Conservation (phyloP, 495 filamentous ascomycete genomes). For the Penicillium parvum region DNA sequence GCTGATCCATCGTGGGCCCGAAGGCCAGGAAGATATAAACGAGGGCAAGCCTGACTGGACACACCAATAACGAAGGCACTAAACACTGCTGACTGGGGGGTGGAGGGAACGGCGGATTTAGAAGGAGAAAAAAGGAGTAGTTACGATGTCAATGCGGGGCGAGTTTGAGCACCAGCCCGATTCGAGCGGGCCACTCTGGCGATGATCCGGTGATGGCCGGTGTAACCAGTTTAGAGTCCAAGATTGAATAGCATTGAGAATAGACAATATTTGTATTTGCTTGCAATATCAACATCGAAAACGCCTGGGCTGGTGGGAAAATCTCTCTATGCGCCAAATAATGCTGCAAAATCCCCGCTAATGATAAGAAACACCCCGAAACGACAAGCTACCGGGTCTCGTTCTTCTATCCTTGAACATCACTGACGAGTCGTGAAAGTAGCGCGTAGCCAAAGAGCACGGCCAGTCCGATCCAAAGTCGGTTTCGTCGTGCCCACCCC, state of each 20-base stretch:
- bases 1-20: conserved; percentile 29
- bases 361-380: conserved; percentile 3
- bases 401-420: conserved; percentile 38
- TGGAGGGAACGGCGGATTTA: conserved; percentile 15
- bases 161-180: conserved; percentile 20
- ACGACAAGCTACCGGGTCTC: conserved; percentile 1
- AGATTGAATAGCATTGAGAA: neutral
- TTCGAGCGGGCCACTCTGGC: conserved; percentile 12
- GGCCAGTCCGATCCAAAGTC: conserved; percentile 61
- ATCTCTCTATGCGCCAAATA: conserved; percentile 17
- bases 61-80: conserved; percentile 15
- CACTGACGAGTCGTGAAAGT: conserved; percentile 65
- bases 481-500: conserved; percentile 75
- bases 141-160: conserved; percentile 20
- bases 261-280: too few species aligned
- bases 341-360: conserved; percentile 18
- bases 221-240: conserved; percentile 16
- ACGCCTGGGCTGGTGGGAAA: too few species aligned
- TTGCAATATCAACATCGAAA: neutral
- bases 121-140: conserved; percentile 23
- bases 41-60: too few species aligned
- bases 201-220: conserved; percentile 19
- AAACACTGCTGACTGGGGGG: conserved; percentile 1
- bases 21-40: conserved; percentile 12
- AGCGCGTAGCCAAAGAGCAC: conserved; percentile 75